Conservation (phyloP, 371 early-diverging fungal species). For the Lichtheimia corymbifera region DNA sequence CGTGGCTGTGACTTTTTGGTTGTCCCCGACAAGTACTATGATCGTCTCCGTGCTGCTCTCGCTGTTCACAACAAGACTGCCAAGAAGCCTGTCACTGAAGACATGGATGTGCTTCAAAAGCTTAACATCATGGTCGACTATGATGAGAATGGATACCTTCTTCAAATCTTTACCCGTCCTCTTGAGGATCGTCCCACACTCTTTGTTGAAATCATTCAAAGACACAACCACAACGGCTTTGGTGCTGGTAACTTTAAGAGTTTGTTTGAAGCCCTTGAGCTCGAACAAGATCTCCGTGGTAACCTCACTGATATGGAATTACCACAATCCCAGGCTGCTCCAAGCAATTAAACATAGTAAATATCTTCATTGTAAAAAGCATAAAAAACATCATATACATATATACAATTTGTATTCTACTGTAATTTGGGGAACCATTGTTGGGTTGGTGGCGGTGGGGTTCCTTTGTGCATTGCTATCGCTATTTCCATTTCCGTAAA, state of each 20-base stretch:
- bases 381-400: too few species aligned
- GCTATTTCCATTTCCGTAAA: too few species aligned
- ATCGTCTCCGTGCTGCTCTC: conserved; percentile 75
- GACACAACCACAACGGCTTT: conserved; percentile 93
- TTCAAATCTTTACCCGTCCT: conserved; percentile 94
- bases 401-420: too few species aligned
- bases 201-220: conserved; percentile 96
- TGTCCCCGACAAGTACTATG: conserved; percentile 91
- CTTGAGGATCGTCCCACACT: conserved; percentile 95
- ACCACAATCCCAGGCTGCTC: conserved; percentile 21
- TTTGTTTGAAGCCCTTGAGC: conserved; percentile 92
- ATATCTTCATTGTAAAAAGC: too few species aligned
- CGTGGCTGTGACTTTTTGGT: conserved; percentile 92
- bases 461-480: too few species aligned
- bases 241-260: conserved; percentile 99
- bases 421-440: too few species aligned
- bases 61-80: conserved; percentile 55
- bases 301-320: conserved; percentile 65
- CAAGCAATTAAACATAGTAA: conserved; percentile 19
- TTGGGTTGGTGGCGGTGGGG: too few species aligned
- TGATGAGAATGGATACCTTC: conserved; percentile 94
- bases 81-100: conserved; percentile 76
- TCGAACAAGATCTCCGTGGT: conserved; percentile 92
- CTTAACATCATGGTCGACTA: conserved; percentile 93
- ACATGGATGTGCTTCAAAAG: conserved; percentile 78